Base-by-base conservation (phyloP, 2,329 filamentous ascomycete genomes). In the Cladophialophora psammophila region DNA sequence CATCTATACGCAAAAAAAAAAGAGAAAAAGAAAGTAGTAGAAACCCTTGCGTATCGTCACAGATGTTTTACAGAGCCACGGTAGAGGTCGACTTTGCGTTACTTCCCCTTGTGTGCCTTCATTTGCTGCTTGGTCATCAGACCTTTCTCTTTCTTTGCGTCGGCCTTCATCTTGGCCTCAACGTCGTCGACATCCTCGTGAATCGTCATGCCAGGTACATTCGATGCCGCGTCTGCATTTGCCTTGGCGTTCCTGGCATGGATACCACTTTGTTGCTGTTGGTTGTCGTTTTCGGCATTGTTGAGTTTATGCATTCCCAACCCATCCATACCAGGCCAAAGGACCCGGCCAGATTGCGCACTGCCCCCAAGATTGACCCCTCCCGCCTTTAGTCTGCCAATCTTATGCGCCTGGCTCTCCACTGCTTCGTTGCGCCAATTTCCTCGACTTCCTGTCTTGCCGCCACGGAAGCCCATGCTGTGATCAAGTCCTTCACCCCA, bases 401-500 rank as follows among this genome's bases (percentile, higher is more conserved):
- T 69, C 8, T 79, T 74, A 10, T 74, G 77, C 65, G 79, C 75
- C 18, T 65, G 64, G 5, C 78, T 79, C 62, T 81, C 80, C 31
- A 81, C 77, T 3, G 79, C 78, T 67, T 82, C 80, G 12, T 76
- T 78, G 8, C 79, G 78, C 80, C 80, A 82, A 59, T 81, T 81
- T 1, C 73, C 65, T 42, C 74, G 69, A 20, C 68, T 54, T 10
- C 57, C 63, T 12, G 34, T 35, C 56, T 48, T 35, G 32, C 58
- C 45, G 3, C 45, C 45, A 32, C 45, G 59, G 18, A 53, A 61
- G n/a, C 59, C 48, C 18, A 40, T 52, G 74, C 75, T 31, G 72
- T 73, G 55, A 76, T 73, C 38, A 73, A 75, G 10, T 59, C 83
- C 83, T 75, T 87, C 86, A 52, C 87, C 88, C 85, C 87, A 94